These are phyloP conservation scores for Acer campestre DNA, from an alignment of 345 rosid genomes.

Conservation along the genomic window DNA sequence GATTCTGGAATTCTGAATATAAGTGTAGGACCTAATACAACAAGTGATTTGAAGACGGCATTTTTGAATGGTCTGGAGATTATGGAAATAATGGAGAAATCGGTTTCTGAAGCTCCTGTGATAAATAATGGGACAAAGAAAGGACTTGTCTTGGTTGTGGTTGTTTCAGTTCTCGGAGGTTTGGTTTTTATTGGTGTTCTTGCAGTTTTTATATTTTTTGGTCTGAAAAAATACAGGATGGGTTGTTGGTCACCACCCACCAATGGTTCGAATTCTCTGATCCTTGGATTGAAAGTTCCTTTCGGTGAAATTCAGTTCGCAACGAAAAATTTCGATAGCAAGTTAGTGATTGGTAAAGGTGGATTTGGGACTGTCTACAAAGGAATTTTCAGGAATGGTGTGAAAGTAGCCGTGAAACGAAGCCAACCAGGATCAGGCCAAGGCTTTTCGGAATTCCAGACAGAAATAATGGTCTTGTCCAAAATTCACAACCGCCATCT, in stretches of 20 bases:
- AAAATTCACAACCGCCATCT: constrained; percentile 70
- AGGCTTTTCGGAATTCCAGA: constrained; percentile 53
- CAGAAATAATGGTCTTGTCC: constrained; percentile 57
- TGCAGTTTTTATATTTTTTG: constrained; percentile 22
- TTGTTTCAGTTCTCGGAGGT: constrained; percentile 37
- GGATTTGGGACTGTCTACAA: constrained; percentile 50
- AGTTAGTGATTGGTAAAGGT: constrained; percentile 44
- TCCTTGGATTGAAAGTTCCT: constrained; percentile 43
- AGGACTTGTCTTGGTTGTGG: constrained; percentile 7
- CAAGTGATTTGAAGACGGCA: not conserved
- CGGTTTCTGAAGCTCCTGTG: not conserved
- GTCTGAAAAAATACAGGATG: constrained; percentile 29
- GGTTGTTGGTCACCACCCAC: constrained; percentile 29
- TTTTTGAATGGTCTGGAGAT: constrained; percentile 62
- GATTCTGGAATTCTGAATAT: constrained; percentile 38
- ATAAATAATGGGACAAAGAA: not conserved
- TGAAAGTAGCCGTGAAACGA: constrained; percentile 53
- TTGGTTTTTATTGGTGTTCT: constrained; percentile 23
- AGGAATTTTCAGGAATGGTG: constrained; percentile 42
- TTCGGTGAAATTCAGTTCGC: constrained; percentile 42
- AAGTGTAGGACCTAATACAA: constrained; percentile 28
- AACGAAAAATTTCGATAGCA: constrained; percentile 43
- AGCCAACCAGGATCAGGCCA: constrained; percentile 50
- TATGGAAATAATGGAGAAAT: constrained; percentile 37
- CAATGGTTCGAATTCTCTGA: constrained; percentile 28